Evolutionary conservation across 371 early-diverging fungal genomes (phyloP).

Genomic region (Enteropsectra breve): DNA sequence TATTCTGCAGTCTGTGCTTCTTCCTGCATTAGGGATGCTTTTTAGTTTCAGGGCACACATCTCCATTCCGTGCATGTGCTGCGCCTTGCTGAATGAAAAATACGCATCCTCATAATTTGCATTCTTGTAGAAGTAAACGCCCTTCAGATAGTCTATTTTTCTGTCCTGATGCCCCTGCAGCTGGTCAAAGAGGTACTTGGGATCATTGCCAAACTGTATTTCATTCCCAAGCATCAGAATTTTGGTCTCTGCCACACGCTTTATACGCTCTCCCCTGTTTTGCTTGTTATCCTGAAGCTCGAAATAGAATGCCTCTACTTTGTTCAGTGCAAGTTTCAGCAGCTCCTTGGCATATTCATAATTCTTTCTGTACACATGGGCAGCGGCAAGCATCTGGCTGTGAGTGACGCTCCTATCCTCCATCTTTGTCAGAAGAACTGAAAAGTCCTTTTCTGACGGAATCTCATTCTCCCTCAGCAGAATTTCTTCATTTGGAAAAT

Average conservation of each 20-base stretch:
- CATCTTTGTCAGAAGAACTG: too few species aligned
- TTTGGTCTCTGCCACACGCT: constrained; percentile 2
- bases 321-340: background rate
- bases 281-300: background rate
- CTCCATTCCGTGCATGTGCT: constrained; percentile 33
- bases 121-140: constrained; percentile 20
- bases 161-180: background rate
- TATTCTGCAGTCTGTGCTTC: constrained; percentile 9
- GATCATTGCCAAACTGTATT: background rate
- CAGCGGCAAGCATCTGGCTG: background rate
- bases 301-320: background rate
- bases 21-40: background rate
- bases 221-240: background rate
- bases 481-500: too few species aligned
- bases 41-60: constrained; percentile 22
- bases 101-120: constrained; percentile 27
- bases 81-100: constrained; percentile 30
- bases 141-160: constrained; percentile 28
- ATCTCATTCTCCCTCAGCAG: too few species aligned
- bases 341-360: background rate
- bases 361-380: constrained; percentile 2
- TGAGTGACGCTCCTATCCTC: too few species aligned
- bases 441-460: too few species aligned
- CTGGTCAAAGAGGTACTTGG: background rate
- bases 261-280: background rate